Base-by-base conservation (phyloP, 2,329 filamentous ascomycete genomes). In the Ophiostoma quercus region DNA sequence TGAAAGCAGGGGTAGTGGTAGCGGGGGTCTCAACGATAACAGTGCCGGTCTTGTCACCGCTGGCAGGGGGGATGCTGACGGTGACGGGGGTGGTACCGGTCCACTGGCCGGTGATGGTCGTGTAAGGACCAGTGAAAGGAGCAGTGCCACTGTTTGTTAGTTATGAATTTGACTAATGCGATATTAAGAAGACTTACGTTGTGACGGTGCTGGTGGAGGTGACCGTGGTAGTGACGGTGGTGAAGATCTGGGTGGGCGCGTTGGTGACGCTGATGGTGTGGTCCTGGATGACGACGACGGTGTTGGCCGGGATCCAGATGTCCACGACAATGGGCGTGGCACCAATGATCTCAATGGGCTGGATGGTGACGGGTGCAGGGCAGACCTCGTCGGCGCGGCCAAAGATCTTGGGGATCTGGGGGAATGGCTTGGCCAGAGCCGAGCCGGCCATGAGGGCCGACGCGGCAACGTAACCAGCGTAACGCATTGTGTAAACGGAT, bases 91-190 rank as follows among this genome's bases (percentile, higher is more conserved):
- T 65, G 3, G 71, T 67, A 4, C 73, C 74, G 1, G 66, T 69
- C 47, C 70, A 73, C 16, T 62, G 57, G 22, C 70, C 73, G 2
- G 72, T 74, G n/a, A 74, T 70, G 25, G 74, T 74, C 0, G 73
- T 73, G 60, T 71, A 74, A 0, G 73, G 72, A 2, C 72, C 72
- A 16, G 73, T 72, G 67, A 74, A 74, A 3, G 57, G 34, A 32
- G 25, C 39, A 14, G 54, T 12, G 19, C 32, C 69, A 29, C 60
- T 68, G 34, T 19, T 14, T n/a, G 47, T 54, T 37, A 65, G 60
- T 22, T 37, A 5, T 39, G 25, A 29, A 29, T 2, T 29, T 29
- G 25, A 29, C 25, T 29, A 29, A 29, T 1, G 25, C 2, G 25
- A 29, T 29, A 29, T 29, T 29, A 2, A 29, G 25, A 29, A 29